A percentile compares a stretch with the other conserved stretches of the same genome.
phyloP scores from a whole-genome alignment of 2,329 filamentous ascomycete species.

The Aspergillus latus region DNA sequence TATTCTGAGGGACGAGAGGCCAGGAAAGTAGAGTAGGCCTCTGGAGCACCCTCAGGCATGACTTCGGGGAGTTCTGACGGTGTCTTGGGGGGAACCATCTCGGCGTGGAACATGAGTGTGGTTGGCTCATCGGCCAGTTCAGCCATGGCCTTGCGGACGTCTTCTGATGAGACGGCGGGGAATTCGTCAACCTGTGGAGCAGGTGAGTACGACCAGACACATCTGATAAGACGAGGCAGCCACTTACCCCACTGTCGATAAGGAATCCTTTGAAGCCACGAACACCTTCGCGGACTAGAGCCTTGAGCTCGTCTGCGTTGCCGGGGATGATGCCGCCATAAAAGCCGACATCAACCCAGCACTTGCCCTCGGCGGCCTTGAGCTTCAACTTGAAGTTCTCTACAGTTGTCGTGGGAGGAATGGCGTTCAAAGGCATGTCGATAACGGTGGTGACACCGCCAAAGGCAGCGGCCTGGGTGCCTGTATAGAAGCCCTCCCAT shows the following conservation, averaged over 20 bases:
- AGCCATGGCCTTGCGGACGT: constrained; percentile 77
- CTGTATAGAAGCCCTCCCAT: constrained; percentile 98
- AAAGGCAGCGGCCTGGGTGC: constrained; percentile 88
- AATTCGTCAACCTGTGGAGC: constrained; percentile 80
- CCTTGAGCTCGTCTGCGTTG: constrained; percentile 75
- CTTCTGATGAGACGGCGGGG: constrained; percentile 77
- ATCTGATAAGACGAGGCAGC: background rate
- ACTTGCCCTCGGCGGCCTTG: constrained; percentile 77
- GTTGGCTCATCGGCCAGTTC: constrained; percentile 79
- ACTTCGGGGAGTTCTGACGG: constrained; percentile 71
- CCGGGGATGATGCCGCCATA: constrained; percentile 94
- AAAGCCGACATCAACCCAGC: constrained; percentile 99
- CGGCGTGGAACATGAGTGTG: constrained; percentile 97
- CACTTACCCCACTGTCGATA: constrained; percentile 87
- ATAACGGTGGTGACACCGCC: constrained; percentile 95
- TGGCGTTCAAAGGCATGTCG: constrained; percentile 97
- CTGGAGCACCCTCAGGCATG: constrained; percentile 68
- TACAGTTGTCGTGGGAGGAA: constrained; percentile 91
- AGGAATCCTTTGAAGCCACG: constrained; percentile 97
- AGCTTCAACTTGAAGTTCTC: constrained; percentile 80
- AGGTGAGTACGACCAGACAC: constrained; percentile 14
- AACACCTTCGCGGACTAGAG: constrained; percentile 80
- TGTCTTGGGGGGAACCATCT: constrained; percentile 90
- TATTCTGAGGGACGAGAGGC: constrained; percentile 84
- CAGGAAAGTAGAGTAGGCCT: constrained; percentile 85